phyloP scores from a whole-genome alignment of 2,329 filamentous ascomycete genomes.

The Chrysoporthe cubensis region DNA sequence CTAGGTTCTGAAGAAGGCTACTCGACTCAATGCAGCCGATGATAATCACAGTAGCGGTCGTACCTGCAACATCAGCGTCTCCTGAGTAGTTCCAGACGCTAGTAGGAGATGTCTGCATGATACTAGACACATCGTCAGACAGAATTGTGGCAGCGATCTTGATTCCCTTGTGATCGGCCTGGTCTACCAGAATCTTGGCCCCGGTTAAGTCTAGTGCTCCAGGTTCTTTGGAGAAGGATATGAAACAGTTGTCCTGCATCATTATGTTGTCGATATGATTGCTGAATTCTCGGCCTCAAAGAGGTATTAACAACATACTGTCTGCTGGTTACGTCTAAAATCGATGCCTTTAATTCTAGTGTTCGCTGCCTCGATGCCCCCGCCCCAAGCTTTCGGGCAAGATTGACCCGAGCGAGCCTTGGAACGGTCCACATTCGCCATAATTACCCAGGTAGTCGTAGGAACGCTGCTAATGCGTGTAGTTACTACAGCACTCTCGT shows the following conservation, averaged over 20 bases:
- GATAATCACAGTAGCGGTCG: slow-evolving; percentile 56
- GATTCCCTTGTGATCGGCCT: slow-evolving; percentile 38
- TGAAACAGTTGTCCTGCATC: not conserved
- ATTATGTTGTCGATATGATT: not conserved
- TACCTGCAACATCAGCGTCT: slow-evolving; percentile 28
- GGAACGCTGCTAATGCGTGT: not conserved
- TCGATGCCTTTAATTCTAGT: not conserved
- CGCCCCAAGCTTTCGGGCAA: not conserved
- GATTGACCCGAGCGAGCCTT: not conserved
- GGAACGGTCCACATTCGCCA: not conserved
- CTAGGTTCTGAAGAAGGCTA: slow-evolving; percentile 50
- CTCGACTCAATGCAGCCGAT: slow-evolving; percentile 54
- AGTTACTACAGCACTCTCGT: not conserved
- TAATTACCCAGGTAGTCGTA: not conserved
- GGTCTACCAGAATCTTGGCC: slow-evolving; percentile 38
- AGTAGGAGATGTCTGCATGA: slow-evolving; percentile 31
- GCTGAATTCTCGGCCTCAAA: not conserved
- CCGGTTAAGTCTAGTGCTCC: not conserved
- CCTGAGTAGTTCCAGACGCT: not conserved
- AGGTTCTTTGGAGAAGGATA: not conserved
- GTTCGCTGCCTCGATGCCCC: not conserved
- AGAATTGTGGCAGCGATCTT: slow-evolving; percentile 41
- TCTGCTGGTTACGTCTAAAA: not conserved
- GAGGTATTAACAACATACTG: not conserved
- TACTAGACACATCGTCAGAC: slow-evolving; percentile 35